phyloP scores from a whole-genome alignment of 2,329 filamentous ascomycete genomes.

The Xylariaceae sp. region DNA sequence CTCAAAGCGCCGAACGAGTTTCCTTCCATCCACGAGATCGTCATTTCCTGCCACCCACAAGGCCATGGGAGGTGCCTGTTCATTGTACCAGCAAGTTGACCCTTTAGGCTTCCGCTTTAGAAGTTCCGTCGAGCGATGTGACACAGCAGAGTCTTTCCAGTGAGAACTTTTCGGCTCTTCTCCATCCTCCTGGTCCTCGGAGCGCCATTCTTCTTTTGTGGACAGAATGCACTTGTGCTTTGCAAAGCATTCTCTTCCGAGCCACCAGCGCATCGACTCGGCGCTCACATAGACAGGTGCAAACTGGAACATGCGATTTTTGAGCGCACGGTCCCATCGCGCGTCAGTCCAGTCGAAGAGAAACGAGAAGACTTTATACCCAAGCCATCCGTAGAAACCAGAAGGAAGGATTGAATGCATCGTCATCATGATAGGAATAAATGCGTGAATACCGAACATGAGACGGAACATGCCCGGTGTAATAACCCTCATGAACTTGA shows the following conservation, averaged over 20 bases:
- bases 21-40: conserved; percentile 76
- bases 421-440: conserved; percentile 90
- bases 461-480: conserved; percentile 72
- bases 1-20: conserved; percentile 71
- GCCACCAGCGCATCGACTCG: conserved; percentile 94
- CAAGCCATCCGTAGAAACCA: conserved; percentile 72
- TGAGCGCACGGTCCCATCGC: conserved; percentile 78
- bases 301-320: conserved; percentile 86
- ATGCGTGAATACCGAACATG: conserved; percentile 88
- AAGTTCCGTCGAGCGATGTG: conserved; percentile 23
- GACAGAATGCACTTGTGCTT: conserved; percentile 82
- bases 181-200: conserved; percentile 62
- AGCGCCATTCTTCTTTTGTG: conserved; percentile 66
- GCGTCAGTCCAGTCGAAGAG: conserved; percentile 84
- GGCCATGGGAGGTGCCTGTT: conserved; percentile 76
- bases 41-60: conserved; percentile 86
- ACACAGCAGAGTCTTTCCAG: conserved; percentile 16
- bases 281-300: conserved; percentile 86
- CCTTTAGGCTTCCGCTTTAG: conserved; percentile 43
- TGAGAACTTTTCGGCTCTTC: conserved; percentile 44
- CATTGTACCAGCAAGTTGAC: conserved; percentile 76
- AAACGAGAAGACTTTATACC: conserved; percentile 86
- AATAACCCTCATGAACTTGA: conserved; percentile 86
- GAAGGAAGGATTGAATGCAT: conserved; percentile 69
- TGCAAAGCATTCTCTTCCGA: conserved; percentile 78